A percentile compares a stretch with the other conserved stretches of the same genome.
These are phyloP conservation scores for Cenchrus americanus DNA, from an alignment of 176 grass and related monocot species.

Conservation along the genomic window DNA sequence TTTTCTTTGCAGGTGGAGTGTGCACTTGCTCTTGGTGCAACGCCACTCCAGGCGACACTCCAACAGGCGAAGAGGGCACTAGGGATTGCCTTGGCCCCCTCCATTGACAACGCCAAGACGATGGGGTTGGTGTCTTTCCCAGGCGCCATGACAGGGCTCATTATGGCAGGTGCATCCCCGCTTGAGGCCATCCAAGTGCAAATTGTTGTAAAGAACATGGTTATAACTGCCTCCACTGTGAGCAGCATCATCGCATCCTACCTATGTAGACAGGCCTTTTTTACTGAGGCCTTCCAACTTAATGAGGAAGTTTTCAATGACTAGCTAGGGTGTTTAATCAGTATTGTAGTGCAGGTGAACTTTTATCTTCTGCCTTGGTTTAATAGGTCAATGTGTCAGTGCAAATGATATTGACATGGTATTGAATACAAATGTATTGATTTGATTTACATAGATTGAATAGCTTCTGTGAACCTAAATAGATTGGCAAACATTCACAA, in stretches of 20 bases:
- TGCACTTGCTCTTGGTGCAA: conserved; percentile 77
- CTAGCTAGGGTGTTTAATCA: conserved; percentile 26
- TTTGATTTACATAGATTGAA: too few species aligned
- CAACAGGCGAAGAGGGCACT: conserved; percentile 63
- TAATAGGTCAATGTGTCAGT: too few species aligned
- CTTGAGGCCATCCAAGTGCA: conserved; percentile 81
- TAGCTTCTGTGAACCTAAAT: too few species aligned
- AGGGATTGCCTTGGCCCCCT: conserved; percentile 52
- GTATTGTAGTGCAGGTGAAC: neutral
- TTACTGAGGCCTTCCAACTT: conserved; percentile 80
- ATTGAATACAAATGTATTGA: too few species aligned
- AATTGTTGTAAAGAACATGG: conserved; percentile 84
- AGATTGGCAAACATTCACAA: too few species aligned
- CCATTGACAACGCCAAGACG: conserved; percentile 73
- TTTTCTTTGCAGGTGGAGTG: conserved; percentile 65
- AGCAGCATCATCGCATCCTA: conserved; percentile 80
- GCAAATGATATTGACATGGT: too few species aligned
- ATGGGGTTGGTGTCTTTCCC: conserved; percentile 71
- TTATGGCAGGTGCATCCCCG: conserved; percentile 83
- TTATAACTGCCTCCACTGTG: conserved; percentile 70
- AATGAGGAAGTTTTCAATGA: conserved; percentile 57
- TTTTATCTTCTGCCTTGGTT: neutral
- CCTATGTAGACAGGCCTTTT: conserved; percentile 81
- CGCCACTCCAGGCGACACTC: conserved; percentile 71
- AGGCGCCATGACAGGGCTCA: conserved; percentile 74